Percentiles rank a stretch among this genome's conserved stretches.
phyloP scores from a whole-genome alignment of 441 rosid species.

The Syzygium malaccense region DNA sequence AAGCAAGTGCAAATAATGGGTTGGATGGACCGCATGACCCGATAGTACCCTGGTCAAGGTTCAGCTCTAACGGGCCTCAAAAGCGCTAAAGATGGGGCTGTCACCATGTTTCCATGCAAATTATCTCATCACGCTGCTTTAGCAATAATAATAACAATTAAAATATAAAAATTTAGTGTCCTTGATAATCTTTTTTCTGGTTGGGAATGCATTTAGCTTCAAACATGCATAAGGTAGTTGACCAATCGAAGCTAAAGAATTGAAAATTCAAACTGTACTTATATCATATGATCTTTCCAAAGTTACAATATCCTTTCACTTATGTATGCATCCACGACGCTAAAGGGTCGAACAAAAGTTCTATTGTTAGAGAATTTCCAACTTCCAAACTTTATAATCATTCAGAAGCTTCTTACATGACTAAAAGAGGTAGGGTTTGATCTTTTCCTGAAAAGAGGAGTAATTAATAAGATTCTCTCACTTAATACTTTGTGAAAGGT shows the following conservation, averaged over 20 bases:
- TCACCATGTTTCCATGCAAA: not conserved
- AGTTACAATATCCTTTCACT: not conserved
- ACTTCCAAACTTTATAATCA: not conserved
- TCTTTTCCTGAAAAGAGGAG: not conserved
- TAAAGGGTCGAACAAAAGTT: not conserved
- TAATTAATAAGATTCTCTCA: not conserved
- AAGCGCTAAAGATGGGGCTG: not conserved
- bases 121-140: not conserved
- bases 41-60: not conserved
- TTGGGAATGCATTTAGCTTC: not conserved
- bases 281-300: not conserved
- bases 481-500: not conserved
- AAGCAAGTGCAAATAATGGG: not conserved
- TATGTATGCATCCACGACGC: not conserved
- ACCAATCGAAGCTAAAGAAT: not conserved
- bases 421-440: not conserved
- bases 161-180: not conserved
- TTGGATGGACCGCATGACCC: not conserved
- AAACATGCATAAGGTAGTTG: not conserved
- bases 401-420: not conserved
- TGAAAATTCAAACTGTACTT: not conserved
- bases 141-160: not conserved
- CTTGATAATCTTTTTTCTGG: not conserved
- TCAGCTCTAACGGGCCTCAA: not conserved
- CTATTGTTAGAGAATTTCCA: not conserved